Evolutionary conservation across 179 eudicot genomes (phyloP), one percentile per base, ranked within the genome.

Genomic region (Silene noctiflora): DNA sequence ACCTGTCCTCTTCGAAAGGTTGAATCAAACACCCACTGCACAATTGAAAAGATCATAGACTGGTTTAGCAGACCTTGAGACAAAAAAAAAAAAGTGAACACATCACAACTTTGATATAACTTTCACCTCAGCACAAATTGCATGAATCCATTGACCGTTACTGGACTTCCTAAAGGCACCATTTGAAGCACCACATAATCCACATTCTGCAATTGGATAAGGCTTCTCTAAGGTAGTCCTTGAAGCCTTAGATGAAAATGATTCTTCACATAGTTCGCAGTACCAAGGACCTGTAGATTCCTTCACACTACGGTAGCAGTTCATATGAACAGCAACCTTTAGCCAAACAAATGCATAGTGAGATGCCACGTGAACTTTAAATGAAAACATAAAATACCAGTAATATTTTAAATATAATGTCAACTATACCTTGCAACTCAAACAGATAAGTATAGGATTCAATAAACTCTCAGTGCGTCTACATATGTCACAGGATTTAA

Each of bases 151-250:
- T 83, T 90, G 90, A 69, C 91, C 96, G 80, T 84, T 86, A 72
- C 79, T 83, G 69, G 97, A 87, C 85, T 91, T 96, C 79, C 99
- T 91, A 79, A 96, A 91, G 64, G 99, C 98, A 77, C 99, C 98
- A 53, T 84, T 83, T 55, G 87, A 82, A 69, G 85, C 85, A 68
- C 99, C 97, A 85, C 99, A 96, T 33, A 96, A 79, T 78, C 89
- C 87, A 85, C 99, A 96, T 84, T 93, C 92, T 22, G 84, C 85
- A 69, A 78, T 80, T 77, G 87, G 75, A 71, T 65, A 77, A 76
- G 88, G 87, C 79, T 76, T 86, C 75, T 80, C 95, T 76, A 77
- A 74, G 22, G 86, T 76, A 83, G 79, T 86, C 72, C 83, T 84
- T 24, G 89, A 80, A 70, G 82, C 77, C 81, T 85, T 88, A 59